Conservation (phyloP, 805 yeast species). For the Barnettozyma pratensis region DNA sequence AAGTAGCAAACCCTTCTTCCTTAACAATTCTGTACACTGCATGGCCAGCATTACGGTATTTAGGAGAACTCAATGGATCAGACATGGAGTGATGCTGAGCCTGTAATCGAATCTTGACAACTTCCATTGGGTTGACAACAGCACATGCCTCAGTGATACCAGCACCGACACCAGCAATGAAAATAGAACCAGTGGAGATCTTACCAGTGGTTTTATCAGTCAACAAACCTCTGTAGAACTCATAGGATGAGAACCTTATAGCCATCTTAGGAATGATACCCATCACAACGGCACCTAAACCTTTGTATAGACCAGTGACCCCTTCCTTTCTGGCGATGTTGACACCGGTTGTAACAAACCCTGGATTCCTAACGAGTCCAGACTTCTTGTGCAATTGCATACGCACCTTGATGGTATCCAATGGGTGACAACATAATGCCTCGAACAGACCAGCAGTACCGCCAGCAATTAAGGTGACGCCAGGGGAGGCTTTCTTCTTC, state of each 20-base stretch:
- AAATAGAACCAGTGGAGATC: slow-evolving; percentile 69
- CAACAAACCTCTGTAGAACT: slow-evolving; percentile 71
- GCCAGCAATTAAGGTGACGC: slow-evolving; percentile 79
- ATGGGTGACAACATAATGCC: slow-evolving; percentile 97
- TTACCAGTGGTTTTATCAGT: slow-evolving; percentile 53
- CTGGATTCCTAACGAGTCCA: slow-evolving; percentile 70
- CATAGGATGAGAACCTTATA: slow-evolving; percentile 90
- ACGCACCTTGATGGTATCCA: slow-evolving; percentile 94
- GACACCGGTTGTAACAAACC: slow-evolving; percentile 78
- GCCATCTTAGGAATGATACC: slow-evolving; percentile 99
- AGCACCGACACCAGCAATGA: slow-evolving; percentile 93
- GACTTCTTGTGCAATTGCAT: slow-evolving; percentile 84
- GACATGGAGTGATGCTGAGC: slow-evolving; percentile 90
- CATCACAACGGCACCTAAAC: slow-evolving; percentile 93
- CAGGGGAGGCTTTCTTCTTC: slow-evolving; percentile 36
- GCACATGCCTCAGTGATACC: slow-evolving; percentile 94
- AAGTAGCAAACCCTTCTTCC: slow-evolving; percentile 86
- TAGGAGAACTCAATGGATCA: slow-evolving; percentile 72
- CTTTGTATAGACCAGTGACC: slow-evolving; percentile 83
- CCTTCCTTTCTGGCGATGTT: slow-evolving; percentile 77
- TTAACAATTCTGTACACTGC: slow-evolving; percentile 76
- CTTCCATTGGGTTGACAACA: slow-evolving; percentile 97
- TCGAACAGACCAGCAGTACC: slow-evolving; percentile 97
- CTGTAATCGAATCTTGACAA: slow-evolving; percentile 91
- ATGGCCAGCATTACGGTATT: slow-evolving; percentile 90